Conservation (phyloP, 1,284 basidiomycete genomes). For the Cryptococcus sp. region DNA sequence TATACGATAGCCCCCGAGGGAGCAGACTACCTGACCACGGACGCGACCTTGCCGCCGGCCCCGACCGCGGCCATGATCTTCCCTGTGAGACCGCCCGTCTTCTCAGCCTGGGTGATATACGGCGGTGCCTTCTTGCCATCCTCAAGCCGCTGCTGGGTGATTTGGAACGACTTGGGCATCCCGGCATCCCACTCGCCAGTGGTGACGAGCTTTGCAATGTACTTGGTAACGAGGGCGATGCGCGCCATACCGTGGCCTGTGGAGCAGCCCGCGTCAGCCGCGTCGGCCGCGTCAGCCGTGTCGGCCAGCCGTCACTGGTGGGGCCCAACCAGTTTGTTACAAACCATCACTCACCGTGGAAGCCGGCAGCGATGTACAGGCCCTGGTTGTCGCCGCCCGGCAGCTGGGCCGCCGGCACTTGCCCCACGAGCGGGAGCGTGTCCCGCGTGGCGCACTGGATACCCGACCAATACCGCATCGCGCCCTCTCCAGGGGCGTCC, state of each 20-base stretch:
- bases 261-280: too few species aligned
- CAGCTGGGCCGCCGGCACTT: conserved; percentile 20
- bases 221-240: conserved; percentile 18
- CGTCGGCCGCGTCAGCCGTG: too few species aligned
- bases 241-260: conserved; percentile 27
- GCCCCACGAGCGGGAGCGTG: conserved; percentile 29
- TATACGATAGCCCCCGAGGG: background rate
- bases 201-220: conserved; percentile 11
- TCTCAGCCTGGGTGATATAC: conserved; percentile 11
- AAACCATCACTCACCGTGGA: conserved; percentile 18
- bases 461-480: conserved; percentile 26
- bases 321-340: too few species aligned
- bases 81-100: conserved; percentile 2
- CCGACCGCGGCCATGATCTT: conserved; percentile 6
- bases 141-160: conserved; percentile 12
- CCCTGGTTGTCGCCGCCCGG: conserved; percentile 16
- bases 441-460: conserved; percentile 31
- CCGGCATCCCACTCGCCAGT: conserved; percentile 14
- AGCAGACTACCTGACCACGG: conserved; percentile 2
- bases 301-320: background rate
- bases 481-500: conserved; percentile 26
- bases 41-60: conserved; percentile 1
- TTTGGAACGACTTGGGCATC: conserved; percentile 11
- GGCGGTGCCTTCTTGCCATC: conserved; percentile 12
- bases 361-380: conserved; percentile 24